These are phyloP conservation scores for Solidago caesia DNA, from an alignment of 129 eudicot species.

Conservation along the genomic window DNA sequence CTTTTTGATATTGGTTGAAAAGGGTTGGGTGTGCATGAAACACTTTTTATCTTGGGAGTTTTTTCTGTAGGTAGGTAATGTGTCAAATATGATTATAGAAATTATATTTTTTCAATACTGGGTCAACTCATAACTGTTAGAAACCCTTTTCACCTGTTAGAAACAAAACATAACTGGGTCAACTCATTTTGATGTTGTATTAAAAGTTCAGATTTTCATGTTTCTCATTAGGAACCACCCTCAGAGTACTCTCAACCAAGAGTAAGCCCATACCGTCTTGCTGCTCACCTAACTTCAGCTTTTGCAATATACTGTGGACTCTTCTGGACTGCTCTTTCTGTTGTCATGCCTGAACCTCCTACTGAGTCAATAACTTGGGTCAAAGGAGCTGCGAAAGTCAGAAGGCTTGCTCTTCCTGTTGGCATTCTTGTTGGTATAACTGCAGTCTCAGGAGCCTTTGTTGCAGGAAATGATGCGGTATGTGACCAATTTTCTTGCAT, in stretches of 20 bases:
- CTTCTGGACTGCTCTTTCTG: conserved; percentile 95
- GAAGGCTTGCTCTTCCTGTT: conserved; percentile 76
- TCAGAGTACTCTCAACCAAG: conserved; percentile 87
- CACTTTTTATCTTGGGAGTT: neutral
- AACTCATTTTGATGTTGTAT: neutral
- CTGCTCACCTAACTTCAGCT: conserved; percentile 95
- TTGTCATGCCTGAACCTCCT: conserved; percentile 98
- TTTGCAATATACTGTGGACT: conserved; percentile 87
- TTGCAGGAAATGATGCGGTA: conserved; percentile 99
- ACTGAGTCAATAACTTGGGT: conserved; percentile 86
- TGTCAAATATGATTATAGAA: neutral
- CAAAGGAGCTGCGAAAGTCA: conserved; percentile 83
- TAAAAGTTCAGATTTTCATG: neutral
- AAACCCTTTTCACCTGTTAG: conserved; percentile 5
- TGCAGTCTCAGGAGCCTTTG: conserved; percentile 98
- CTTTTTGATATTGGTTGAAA: neutral
- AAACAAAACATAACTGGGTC: neutral
- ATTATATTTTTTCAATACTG: no score
- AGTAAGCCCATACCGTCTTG: conserved; percentile 94
- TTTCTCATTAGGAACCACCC: conserved; percentile 62
- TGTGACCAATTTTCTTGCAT: conserved; percentile 15
- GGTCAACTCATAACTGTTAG: no score
- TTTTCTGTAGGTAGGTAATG: neutral
- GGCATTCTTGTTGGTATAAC: conserved; percentile 83
- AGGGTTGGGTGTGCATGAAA: neutral